Evolutionary conservation across 2,329 filamentous ascomycete genomes (phyloP), one percentile per base, ranked within the genome.

Genomic region (Lasiodiplodia sp.): DNA sequence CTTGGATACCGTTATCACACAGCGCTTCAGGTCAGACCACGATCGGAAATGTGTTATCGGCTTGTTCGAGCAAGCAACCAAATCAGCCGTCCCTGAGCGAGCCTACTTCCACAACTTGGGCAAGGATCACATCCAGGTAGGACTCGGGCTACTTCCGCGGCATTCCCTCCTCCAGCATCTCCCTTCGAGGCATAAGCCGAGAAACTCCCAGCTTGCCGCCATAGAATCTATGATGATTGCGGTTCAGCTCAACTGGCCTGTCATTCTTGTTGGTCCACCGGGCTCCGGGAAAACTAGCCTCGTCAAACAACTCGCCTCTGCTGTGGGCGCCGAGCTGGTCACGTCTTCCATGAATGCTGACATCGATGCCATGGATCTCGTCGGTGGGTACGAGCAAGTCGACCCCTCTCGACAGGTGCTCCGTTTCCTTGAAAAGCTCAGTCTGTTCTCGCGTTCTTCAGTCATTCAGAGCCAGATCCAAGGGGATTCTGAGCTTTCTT

Each of bases 361-460:
- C 74, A 92, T 97, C 55, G 96, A 99, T 78, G 94, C 95, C 0
- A 97, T 97, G 90, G 96, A 99, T 79, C 88, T 99, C 68, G 93
- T 99, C 68, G 96, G 96, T 75, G 96, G 96, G 0, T 99, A 97
- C 76, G 96, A 99, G 78, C 96, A 99, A 80, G 90, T 93, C 21
- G 96, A 99, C 77, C 89, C 92, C 25, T 85, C 91, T 64, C 87
- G 95, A 67, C 88, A 92, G 70, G 83, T 92, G 4, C 90, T 91
- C 66, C 83, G 84, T n/a, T 84, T 88, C 71, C 76, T 91, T 7
- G 78, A 83, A 31, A 82, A 87, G 58, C 76, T 92, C 14, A 81
- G 83, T 14, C 75, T 81, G 6, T 86, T 86, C 67, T 75, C 91
- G 21, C 86, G 88, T 67, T 75, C 77, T 3, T 84, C 83, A 21